phyloP scores from a whole-genome alignment of 2,329 filamentous ascomycete species.

The Colletotrichum tropicale region DNA sequence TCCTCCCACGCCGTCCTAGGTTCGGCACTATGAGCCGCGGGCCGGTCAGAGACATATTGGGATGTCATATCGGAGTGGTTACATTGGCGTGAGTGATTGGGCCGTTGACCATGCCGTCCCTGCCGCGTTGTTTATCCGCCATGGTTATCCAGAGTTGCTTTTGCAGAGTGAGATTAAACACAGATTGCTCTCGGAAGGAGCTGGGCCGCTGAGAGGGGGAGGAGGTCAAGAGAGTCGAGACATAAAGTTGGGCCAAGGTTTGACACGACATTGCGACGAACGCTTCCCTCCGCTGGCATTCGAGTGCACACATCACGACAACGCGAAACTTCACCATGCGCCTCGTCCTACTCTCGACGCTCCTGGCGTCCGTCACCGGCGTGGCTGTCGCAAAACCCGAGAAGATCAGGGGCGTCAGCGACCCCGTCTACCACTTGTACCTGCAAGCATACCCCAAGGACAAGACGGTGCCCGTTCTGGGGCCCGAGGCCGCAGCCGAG shows the following conservation, averaged over 20 bases:
- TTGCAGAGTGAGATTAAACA: neutral
- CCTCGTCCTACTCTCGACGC: constrained; percentile 7
- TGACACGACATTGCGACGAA: neutral
- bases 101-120: neutral
- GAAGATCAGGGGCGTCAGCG: constrained; percentile 53
- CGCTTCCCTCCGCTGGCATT: too few species aligned
- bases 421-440: constrained; percentile 58
- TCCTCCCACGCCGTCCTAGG: neutral
- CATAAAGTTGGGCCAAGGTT: neutral
- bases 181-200: neutral
- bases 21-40: neutral
- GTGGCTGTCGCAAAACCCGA: constrained; percentile 43
- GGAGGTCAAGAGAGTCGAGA: neutral
- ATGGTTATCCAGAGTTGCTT: neutral
- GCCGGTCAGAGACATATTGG: constrained; percentile 1
- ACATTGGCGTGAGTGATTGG: neutral
- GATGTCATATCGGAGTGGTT: neutral
- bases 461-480: constrained; percentile 51
- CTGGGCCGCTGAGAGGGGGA: neutral
- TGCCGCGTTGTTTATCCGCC: neutral
- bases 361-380: neutral
- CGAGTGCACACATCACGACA: neutral
- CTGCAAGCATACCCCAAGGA: constrained; percentile 51
- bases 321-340: constrained; percentile 5
- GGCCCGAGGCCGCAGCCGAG: constrained; percentile 52